Evolutionary conservation across 164 flowering plant genomes (phyloP).

Genomic region (Paratinospora sagittata): DNA sequence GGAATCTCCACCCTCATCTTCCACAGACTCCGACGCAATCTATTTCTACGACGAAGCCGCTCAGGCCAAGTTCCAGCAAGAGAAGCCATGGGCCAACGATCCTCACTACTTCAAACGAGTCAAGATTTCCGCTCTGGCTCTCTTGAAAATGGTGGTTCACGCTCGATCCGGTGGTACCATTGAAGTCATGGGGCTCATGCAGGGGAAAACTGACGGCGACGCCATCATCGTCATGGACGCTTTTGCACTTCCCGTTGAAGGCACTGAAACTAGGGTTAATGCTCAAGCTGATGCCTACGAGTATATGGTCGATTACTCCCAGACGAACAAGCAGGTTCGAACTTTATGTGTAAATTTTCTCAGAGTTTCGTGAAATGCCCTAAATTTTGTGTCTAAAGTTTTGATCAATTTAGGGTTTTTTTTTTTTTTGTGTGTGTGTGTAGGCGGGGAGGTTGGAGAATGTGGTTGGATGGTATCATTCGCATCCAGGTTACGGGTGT

Average conservation of each 20-base stretch:
- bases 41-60: conserved; percentile 81
- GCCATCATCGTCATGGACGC: conserved; percentile 96
- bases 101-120: conserved; percentile 97
- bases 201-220: conserved; percentile 92
- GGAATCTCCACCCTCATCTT: conserved; percentile 30
- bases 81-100: conserved; percentile 85
- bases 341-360: neutral
- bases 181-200: conserved; percentile 99
- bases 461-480: conserved; percentile 99
- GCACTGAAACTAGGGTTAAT: conserved; percentile 97
- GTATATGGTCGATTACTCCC: conserved; percentile 97
- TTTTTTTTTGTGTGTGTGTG: conserved; percentile 3
- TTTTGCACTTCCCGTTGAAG: conserved; percentile 96
- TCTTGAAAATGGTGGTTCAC: conserved; percentile 97
- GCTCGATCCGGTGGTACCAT: conserved; percentile 98
- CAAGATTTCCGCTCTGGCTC: conserved; percentile 87
- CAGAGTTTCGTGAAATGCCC: neutral
- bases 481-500: conserved; percentile 99
- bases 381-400: neutral
- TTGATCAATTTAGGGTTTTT: neutral
- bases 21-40: conserved; percentile 50
- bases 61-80: conserved; percentile 67
- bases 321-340: conserved; percentile 77
- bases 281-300: conserved; percentile 99
- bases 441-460: conserved; percentile 95